phyloP scores from a whole-genome alignment of 257 asterid species.

The Capsicum pubescens region DNA sequence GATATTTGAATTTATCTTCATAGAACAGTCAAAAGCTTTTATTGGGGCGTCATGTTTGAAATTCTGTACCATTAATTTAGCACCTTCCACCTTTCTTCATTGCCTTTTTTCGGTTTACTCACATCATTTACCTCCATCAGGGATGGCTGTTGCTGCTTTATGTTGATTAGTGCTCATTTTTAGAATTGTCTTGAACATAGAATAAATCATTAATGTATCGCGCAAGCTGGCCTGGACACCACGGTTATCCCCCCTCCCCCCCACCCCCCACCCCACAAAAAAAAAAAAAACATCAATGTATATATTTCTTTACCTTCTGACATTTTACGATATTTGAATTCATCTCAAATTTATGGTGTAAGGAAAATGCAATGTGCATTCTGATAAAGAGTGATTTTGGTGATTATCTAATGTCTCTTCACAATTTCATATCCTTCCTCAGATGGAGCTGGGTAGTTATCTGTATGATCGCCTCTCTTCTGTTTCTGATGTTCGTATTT shows the following conservation, averaged over 20 bases:
- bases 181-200: neutral
- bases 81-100: neutral
- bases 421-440: slow-evolving; percentile 30
- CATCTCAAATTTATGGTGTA: neutral
- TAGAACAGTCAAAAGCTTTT: neutral
- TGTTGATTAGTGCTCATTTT: neutral
- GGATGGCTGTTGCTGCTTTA: neutral
- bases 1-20: neutral
- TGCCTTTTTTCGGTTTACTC: neutral
- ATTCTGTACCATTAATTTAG: neutral
- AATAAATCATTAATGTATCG: neutral
- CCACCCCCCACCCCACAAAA: no score
- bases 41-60: neutral
- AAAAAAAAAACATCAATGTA: neutral
- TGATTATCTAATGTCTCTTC: neutral
- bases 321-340: neutral
- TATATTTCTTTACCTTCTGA: neutral
- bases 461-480: slow-evolving; percentile 60
- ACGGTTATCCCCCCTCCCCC: no score
- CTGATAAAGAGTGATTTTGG: neutral
- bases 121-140: neutral
- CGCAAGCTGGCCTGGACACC: no score
- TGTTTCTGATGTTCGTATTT: slow-evolving; percentile 65
- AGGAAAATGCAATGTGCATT: neutral
- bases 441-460: slow-evolving; percentile 75